Evolutionary conservation across 2,329 filamentous ascomycete species (phyloP), one percentile per base, ranked within the genome.

Genomic region (Phaeoacremonium minimum): DNA sequence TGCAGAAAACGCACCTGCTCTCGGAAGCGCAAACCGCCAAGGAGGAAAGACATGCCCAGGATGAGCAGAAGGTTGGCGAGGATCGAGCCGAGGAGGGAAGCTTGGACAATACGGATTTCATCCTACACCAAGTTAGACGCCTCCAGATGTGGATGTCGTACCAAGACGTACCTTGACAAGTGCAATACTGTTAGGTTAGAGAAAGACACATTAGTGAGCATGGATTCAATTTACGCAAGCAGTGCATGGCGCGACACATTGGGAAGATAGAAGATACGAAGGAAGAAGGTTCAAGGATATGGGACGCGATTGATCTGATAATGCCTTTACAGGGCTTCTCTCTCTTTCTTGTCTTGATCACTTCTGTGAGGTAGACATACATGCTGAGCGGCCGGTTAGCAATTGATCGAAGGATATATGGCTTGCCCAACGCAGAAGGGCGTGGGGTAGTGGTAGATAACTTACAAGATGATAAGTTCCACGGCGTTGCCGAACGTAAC

Each of bases 101-200:
- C 88, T 62, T 95, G 90, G 16, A 95, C 90, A 48, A 95, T 91
- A 42, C 86, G 81, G 43, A 95, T 93, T 67, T 95, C 80, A 60
- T 87, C 71, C 72, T 80, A 42, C 29, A 36, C 32, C 60, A 42
- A 63, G 53, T 32, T 16, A n/a, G n/a, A 35, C n/a, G 8, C 19
- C 34, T 13, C 31, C 16, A 9, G 34, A 30, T 15, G 11, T 30
- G 17, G 6, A 7, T 7, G 32, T n/a, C n/a, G 16, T 32, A 31
- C 31, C 13, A 9, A 22, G 18, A 43, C 60, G 32, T 51, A 77
- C 76, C 64, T 88, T 87, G 49, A 81, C 77, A 18, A 90, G 67
- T 30, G 85, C 85, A 61, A 90, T 87, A 57, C 82, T 88, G 58
- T 57, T 46, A 28, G 35, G 38, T 49, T 43, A 46, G 39, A 41